Base-by-base conservation (phyloP, 129 eudicot genomes). In the Flaveria ramosissima region DNA sequence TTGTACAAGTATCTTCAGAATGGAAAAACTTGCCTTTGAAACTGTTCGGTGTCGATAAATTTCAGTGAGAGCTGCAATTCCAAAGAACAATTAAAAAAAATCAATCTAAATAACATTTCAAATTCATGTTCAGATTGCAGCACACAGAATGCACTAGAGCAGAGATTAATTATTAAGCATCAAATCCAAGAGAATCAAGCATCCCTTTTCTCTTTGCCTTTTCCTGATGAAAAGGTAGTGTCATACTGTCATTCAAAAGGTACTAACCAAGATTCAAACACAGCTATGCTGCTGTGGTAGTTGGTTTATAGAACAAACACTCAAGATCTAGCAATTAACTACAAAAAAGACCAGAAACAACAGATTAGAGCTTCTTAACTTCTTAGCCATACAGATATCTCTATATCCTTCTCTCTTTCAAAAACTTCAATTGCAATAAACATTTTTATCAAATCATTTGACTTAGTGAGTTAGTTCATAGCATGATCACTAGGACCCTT, bases 1-100 rank as follows among this genome's bases (percentile, higher is more conserved):
- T 20, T 63, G 50, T 26, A 30, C 73, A 50, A 19, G 48, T n/a
- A 63, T 60, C 11, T 56, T 50, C 47, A 50, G 39, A 69, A 20
- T 32, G 74, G 55, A 55, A 13, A 56, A 53, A 85, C 88, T 88
- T 72, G 71, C 98, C 98, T 93, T 78, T 93, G 98, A 77, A 93
- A 93, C 73, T 91, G 93, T 77, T 90, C 93, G 17, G 98, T 93
- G 88, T 93, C 98, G 9, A 93, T 82, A 67, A 93, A 93, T 77
- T 93, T 91, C 90, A 93, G 70, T 9, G 89, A 65, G 21, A 89
- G 92, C 98, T 93, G 96, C 78, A 85, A 77, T 63, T 42, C 16
- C 64, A 71, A 52, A 50, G 9, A 60, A 67, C 14, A 72, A 43
- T 50, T 12, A 2, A 7, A 5, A 78, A 84, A 13, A 7, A 26